Evolutionary conservation across 768 basidiomycete species (phyloP).

Genomic region (Gloeophyllum trabeum): DNA sequence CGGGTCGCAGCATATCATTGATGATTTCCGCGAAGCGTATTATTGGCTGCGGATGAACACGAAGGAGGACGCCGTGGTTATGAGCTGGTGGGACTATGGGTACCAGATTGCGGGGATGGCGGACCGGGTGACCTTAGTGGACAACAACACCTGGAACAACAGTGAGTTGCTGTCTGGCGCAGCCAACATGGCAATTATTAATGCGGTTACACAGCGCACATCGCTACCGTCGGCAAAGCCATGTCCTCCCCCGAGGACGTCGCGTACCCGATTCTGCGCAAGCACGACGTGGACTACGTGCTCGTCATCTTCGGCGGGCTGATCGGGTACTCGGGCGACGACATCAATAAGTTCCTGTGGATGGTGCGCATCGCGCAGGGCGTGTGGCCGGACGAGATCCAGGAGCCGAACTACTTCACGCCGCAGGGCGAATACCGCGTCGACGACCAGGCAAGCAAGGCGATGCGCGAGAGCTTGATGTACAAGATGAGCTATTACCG

Average conservation of each 20-base stretch:
- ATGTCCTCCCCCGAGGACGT: conserved; percentile 93
- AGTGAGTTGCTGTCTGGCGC: conserved; percentile 43
- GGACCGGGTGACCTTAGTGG: conserved; percentile 89
- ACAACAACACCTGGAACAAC: conserved; percentile 99
- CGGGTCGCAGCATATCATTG: conserved; percentile 89
- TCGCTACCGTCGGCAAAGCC: conserved; percentile 97
- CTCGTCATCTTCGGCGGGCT: conserved; percentile 96
- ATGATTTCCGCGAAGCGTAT: conserved; percentile 98
- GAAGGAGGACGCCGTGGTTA: conserved; percentile 80
- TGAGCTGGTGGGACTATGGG: conserved; percentile 99
- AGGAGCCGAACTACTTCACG: conserved; percentile 91
- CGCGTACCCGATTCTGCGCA: conserved; percentile 92
- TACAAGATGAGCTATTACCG: conserved; percentile 99
- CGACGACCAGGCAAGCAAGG: conserved; percentile 69
- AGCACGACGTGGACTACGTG: conserved; percentile 97
- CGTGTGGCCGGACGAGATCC: conserved; percentile 97
- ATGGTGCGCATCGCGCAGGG: conserved; percentile 95
- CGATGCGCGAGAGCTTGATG: conserved; percentile 97
- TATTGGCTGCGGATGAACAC: conserved; percentile 99
- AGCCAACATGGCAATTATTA: not conserved
- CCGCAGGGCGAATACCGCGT: conserved; percentile 87
- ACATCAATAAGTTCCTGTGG: conserved; percentile 99
- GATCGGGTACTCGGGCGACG: conserved; percentile 95
- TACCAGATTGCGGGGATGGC: conserved; percentile 99
- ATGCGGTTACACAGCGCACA: conserved; percentile 55